A percentile compares a stretch with the other conserved stretches of the same genome.
phyloP scores from a whole-genome alignment of 2,329 filamentous ascomycete genomes.

The Ceratocystis colombiana region DNA sequence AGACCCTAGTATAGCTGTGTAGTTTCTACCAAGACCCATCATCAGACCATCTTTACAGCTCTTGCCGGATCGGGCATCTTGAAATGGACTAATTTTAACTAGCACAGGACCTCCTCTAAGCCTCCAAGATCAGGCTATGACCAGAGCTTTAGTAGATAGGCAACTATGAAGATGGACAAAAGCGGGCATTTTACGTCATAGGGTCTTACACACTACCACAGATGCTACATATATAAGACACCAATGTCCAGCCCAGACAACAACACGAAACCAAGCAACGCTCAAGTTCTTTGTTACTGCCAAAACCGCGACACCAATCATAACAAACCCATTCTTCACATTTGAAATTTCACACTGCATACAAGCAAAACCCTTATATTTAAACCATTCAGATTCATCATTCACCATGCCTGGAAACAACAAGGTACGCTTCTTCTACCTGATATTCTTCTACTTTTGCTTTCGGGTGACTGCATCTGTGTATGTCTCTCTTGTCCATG shows the following conservation, averaged over 20 bases:
- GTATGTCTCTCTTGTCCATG: slow-evolving; percentile 18
- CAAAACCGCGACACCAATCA: not conserved
- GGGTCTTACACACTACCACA: not conserved
- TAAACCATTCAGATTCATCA: not conserved
- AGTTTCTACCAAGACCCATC: not conserved
- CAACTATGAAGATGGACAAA: not conserved
- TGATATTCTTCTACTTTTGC: slow-evolving; percentile 21
- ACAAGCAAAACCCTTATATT: not conserved
- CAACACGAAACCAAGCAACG: not conserved
- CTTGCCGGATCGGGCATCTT: not conserved
- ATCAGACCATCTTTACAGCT: not conserved
- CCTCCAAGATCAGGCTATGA: not conserved
- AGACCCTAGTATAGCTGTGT: not conserved
- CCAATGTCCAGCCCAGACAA: not conserved
- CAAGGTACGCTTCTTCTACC: slow-evolving; percentile 25
- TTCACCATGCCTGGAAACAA: slow-evolving; percentile 23
- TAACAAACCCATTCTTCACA: not conserved
- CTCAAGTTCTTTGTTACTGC: not conserved
- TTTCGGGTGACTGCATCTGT: slow-evolving; percentile 17
- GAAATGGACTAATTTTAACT: not conserved
- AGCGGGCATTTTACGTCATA: slow-evolving; percentile 10
- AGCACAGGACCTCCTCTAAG: not conserved
- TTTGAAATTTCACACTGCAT: not conserved
- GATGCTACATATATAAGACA: not conserved
- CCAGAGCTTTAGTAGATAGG: not conserved